Percentiles rank a stretch among this genome's conserved stretches.
Conservation (phyloP, 805 yeast species). For the Saccharomycopsis babjevae region DNA sequence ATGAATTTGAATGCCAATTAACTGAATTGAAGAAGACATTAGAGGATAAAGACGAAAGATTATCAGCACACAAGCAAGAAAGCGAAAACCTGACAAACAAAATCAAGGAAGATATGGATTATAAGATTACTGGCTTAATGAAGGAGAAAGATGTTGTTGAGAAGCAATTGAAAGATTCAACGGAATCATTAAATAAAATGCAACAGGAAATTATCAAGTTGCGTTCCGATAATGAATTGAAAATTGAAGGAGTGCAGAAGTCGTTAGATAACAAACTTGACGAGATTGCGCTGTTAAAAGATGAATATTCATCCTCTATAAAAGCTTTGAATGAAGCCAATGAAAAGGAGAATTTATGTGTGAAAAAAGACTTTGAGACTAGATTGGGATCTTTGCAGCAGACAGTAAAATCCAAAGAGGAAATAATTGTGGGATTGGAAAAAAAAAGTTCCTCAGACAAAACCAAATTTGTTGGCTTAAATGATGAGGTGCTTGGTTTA, state of each 20-base stretch:
- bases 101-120: not conserved
- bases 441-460: not conserved
- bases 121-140: not conserved
- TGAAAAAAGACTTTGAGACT: not conserved
- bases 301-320: not conserved
- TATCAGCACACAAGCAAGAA: not conserved
- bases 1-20: not conserved
- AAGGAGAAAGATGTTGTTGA: not conserved
- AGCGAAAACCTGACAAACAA: not conserved
- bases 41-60: not conserved
- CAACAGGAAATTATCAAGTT: not conserved
- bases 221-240: not conserved
- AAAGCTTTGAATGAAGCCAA: not conserved
- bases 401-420: not conserved
- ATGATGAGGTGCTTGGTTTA: not conserved
- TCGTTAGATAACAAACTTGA: not conserved
- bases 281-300: not conserved
- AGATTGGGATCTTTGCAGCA: not conserved
- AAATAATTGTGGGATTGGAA: not conserved
- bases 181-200: not conserved
- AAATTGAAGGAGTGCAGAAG: not conserved
- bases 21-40: conserved; percentile 2
- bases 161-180: not conserved
- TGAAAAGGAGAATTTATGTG: not conserved
- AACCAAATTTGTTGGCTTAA: not conserved